Conservation (phyloP, 2,329 filamentous ascomycete species). For the Neurospora sp. region DNA sequence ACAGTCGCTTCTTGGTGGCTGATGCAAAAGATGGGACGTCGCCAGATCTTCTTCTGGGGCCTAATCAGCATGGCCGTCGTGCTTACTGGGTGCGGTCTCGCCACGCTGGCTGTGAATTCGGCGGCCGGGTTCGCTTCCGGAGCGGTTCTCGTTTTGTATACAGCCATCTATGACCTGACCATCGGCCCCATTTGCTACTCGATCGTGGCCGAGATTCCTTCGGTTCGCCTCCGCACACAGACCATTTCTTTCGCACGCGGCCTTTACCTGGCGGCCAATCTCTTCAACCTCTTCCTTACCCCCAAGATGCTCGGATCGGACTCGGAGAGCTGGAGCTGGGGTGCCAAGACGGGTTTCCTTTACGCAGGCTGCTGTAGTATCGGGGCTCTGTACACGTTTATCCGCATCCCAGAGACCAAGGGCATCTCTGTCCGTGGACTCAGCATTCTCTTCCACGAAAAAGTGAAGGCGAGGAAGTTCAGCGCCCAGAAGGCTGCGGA, state of each 20-base stretch:
- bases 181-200: constrained; percentile 19
- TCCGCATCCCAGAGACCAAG: constrained; percentile 16
- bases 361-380: constrained; percentile 29
- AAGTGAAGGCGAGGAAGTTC: constrained; percentile 3
- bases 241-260: constrained; percentile 16
- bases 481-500: constrained; percentile 2
- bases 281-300: constrained; percentile 16
- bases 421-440: constrained; percentile 15
- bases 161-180: constrained; percentile 17
- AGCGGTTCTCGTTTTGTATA: constrained; percentile 15
- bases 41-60: constrained; percentile 11
- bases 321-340: constrained; percentile 11
- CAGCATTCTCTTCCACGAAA: constrained; percentile 17
- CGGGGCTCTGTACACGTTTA: constrained; percentile 22
- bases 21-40: constrained; percentile 19
- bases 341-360: constrained; percentile 15
- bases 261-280: constrained; percentile 12
- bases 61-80: constrained; percentile 26
- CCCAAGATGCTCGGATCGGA: constrained; percentile 15
- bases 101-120: constrained; percentile 6
- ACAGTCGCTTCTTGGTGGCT: constrained; percentile 35
- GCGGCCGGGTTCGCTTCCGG: constrained; percentile 15
- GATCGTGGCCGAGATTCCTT: constrained; percentile 18
- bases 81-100: constrained; percentile 25
- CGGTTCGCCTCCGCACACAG: constrained; percentile 14